Conservation (phyloP, 2,329 filamentous ascomycete species). For the Teratosphaeria viscida region DNA sequence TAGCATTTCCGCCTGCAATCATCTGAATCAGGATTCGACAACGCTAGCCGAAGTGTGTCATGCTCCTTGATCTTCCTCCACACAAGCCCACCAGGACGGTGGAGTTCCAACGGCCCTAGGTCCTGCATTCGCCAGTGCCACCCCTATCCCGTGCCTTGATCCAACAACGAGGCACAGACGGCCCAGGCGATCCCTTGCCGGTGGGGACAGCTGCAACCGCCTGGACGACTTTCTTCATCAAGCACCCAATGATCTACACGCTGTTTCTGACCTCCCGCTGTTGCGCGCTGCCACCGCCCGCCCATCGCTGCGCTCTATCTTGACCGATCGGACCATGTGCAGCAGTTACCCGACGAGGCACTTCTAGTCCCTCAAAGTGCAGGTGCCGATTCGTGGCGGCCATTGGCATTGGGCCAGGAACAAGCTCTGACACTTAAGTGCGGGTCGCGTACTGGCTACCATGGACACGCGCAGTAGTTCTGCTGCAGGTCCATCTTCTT, state of each 20-base stretch:
- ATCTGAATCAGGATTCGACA: neutral
- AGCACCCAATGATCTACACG: neutral
- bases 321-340: neutral
- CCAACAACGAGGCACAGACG: neutral
- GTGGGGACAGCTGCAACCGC: neutral
- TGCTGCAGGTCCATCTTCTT: neutral
- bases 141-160: neutral
- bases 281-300: neutral
- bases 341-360: neutral
- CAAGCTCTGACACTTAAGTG: neutral
- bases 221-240: neutral
- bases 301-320: neutral
- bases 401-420: neutral
- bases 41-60: neutral
- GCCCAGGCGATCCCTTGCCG: neutral
- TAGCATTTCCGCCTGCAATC: neutral
- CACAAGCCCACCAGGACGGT: neutral
- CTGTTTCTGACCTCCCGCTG: neutral
- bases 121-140: neutral
- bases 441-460: neutral
- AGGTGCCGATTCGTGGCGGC: neutral
- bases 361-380: neutral
- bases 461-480: conserved; percentile 2
- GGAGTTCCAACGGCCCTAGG: neutral
- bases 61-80: neutral